Base-by-base conservation (phyloP, 331 rosid genomes). In the Arachis monticola region DNA sequence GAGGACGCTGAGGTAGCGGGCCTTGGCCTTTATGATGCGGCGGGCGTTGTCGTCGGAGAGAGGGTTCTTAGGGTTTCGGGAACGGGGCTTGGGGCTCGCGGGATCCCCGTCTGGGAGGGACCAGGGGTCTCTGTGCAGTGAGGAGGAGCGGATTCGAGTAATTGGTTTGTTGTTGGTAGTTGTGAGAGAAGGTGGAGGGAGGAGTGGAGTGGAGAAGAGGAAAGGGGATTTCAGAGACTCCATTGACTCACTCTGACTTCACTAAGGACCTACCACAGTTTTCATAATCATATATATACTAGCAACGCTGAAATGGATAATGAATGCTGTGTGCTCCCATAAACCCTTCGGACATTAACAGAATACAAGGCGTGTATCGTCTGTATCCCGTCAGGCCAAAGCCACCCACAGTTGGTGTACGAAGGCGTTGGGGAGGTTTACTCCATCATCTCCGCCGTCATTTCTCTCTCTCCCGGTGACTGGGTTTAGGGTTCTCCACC, bases 41-140 rank as follows among this genome's bases (percentile, higher is more conserved):
- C 98, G 92, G 1, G 98, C 98, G 79, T 90, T 84, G 83, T 94
- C 88, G 79, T 91, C 99, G 35, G 99, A 90, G 17, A 91, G 92
- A 1, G 97, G 95, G 2, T 72, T 83, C 78, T 88, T 93, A 3
- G 91, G 84, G 73, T 86, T 78, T 70, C 56, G 82, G 40, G 84
- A 58, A 55, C 67, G 67, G 2, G 97, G 97, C 51, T 86, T 91
- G 6, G 97, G 94, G n/a, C 84, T 81, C 7, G 78, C 14, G 0
- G 87, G 92, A 84, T 89, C 83, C 13, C 92, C 92, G 38, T 72
- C 80, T 65, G 64, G 74, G 70, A 75, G 90, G 41, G 96, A 85
- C 97, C 98, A 93, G 0, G 98, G 98, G 89, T 93, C 98, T 0
- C 93, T 92, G 0, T 83, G 81, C 31, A 85, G 64, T 5, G 91